Conservation (phyloP, 768 basidiomycete species). For the Termitomyces sp. region DNA sequence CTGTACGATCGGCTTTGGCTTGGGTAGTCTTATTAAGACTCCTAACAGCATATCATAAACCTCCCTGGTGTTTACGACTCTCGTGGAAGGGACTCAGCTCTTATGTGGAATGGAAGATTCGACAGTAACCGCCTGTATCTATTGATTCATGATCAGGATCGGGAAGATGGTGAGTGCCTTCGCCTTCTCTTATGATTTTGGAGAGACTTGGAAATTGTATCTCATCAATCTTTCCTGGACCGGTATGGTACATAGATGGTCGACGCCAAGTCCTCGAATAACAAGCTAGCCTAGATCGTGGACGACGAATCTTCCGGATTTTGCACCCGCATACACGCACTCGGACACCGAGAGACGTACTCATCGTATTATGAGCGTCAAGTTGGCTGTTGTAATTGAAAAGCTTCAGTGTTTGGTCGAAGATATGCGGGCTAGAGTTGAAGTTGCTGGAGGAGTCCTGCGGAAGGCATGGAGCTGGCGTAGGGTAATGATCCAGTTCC, state of each 20-base stretch:
- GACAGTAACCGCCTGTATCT: no score
- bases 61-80: no score
- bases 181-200: not conserved
- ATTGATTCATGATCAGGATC: slow-evolving; percentile 30
- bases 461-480: slow-evolving; percentile 15
- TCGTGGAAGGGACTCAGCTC: no score
- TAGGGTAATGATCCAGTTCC: not conserved
- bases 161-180: slow-evolving; percentile 27
- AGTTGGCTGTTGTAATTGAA: slow-evolving; percentile 27
- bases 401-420: slow-evolving; percentile 15
- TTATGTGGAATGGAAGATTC: no score
- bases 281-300: slow-evolving; percentile 28
- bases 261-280: slow-evolving; percentile 27
- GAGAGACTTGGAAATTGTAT: not conserved
- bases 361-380: slow-evolving; percentile 28
- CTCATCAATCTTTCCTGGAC: no score
- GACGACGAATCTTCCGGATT: slow-evolving; percentile 27
- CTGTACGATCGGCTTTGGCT: no score
- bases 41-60: no score
- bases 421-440: slow-evolving; percentile 14
- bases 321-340: slow-evolving; percentile 15
- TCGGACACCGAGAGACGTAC: slow-evolving; percentile 23
- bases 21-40: no score
- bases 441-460: slow-evolving; percentile 17
- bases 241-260: slow-evolving; percentile 32